phyloP scores from a whole-genome alignment of 2,329 filamentous ascomycete species.

The Huntiella omanensis region DNA sequence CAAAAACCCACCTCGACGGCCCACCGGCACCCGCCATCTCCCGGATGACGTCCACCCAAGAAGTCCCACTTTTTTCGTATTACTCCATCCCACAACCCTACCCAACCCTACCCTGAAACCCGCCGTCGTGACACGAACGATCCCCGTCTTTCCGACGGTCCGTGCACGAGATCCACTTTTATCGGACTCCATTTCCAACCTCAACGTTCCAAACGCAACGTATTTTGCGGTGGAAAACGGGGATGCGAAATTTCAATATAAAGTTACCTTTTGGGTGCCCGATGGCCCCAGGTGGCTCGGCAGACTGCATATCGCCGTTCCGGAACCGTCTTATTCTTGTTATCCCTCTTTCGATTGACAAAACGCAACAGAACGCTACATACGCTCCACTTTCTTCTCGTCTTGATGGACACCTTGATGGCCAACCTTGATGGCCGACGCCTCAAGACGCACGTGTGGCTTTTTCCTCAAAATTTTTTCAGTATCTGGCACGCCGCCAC shows the following conservation, averaged over 20 bases:
- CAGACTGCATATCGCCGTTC: too few relatives aligned
- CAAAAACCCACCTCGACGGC: too few relatives aligned
- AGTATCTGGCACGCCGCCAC: background rate
- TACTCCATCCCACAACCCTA: too few relatives aligned
- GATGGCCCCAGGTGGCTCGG: background rate
- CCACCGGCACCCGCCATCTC: too few relatives aligned
- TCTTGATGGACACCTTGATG: conserved; percentile 10
- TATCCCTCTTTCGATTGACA: background rate
- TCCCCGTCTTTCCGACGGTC: background rate
- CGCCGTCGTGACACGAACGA: too few relatives aligned
- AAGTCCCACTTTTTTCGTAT: too few relatives aligned
- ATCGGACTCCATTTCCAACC: conserved; percentile 9
- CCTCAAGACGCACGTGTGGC: background rate
- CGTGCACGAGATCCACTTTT: background rate
- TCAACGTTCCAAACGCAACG: conserved; percentile 6
- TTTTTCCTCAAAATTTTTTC: background rate
- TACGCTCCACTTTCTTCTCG: background rate
- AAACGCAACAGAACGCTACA: background rate
- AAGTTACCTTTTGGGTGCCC: background rate
- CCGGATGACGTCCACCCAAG: too few relatives aligned
- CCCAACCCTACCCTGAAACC: too few relatives aligned
- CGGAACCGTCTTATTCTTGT: background rate
- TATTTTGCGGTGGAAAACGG: background rate
- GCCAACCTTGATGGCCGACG: conserved; percentile 11
- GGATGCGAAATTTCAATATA: background rate